Percentiles rank a stretch among this genome's conserved stretches.
These are phyloP conservation scores for Trichoderma sp. DNA, from an alignment of 2,329 filamentous ascomycete genomes.

Conservation along the genomic window DNA sequence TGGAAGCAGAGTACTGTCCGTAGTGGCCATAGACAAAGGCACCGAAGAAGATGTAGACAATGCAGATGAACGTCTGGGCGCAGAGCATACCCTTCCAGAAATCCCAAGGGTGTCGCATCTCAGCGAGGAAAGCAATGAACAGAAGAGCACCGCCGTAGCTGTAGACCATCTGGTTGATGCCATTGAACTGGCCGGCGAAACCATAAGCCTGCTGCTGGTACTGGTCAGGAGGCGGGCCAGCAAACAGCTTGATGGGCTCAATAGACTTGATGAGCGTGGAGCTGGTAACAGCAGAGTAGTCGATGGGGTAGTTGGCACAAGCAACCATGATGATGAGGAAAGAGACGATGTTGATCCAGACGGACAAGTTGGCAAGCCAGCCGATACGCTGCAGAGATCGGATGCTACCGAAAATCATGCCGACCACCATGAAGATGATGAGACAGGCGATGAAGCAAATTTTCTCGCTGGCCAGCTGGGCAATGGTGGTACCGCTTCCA, in stretches of 20 bases:
- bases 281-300: constrained; percentile 1
- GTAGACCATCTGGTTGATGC: constrained; percentile 17
- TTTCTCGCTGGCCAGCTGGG: constrained; percentile 5
- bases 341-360: constrained; percentile 9
- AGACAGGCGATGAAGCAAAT: constrained; percentile 14
- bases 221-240: constrained; percentile 2
- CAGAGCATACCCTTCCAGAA: constrained; percentile 17
- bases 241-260: background rate
- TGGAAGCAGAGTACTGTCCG: constrained; percentile 16
- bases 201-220: constrained; percentile 13
- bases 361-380: constrained; percentile 13
- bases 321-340: constrained; percentile 17
- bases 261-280: constrained; percentile 4
- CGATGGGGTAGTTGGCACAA: constrained; percentile 12
- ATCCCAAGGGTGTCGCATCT: constrained; percentile 15
- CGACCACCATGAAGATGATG: constrained; percentile 15
- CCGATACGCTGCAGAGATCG: constrained; percentile 10
- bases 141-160: constrained; percentile 11
- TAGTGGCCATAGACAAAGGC: constrained; percentile 16
- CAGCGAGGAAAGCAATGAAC: constrained; percentile 12
- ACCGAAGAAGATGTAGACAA: constrained; percentile 17
- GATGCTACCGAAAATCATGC: constrained; percentile 14
- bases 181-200: constrained; percentile 14
- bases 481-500: constrained; percentile 5
- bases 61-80: constrained; percentile 13